phyloP scores from a whole-genome alignment of 768 basidiomycete species.

The Roridomyces roridus region DNA sequence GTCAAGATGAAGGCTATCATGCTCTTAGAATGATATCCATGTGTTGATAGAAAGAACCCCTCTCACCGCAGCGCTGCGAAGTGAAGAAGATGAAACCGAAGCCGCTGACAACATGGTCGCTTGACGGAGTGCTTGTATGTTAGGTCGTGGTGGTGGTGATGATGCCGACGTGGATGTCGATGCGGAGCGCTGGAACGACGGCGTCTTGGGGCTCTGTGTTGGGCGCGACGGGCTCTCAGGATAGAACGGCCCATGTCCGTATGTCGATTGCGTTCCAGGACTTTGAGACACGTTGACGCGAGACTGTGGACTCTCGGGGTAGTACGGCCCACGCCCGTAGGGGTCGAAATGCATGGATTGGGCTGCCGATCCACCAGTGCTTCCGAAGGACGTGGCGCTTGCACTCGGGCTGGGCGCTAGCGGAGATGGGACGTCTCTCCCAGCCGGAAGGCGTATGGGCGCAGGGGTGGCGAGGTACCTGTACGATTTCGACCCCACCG shows the following conservation, averaged over 20 bases:
- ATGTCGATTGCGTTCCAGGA: neutral
- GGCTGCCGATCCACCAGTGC: neutral
- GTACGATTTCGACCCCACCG: constrained; percentile 2
- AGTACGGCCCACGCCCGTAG: constrained; percentile 1
- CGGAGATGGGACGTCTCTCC: neutral
- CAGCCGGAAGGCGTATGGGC: too few relatives aligned
- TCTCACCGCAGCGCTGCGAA: too few relatives aligned
- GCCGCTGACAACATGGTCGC: too few relatives aligned
- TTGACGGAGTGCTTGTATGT: too few relatives aligned
- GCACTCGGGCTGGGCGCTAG: neutral
- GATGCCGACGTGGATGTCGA: too few relatives aligned
- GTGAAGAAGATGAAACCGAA: too few relatives aligned
- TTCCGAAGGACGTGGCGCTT: neutral
- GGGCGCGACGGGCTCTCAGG: neutral
- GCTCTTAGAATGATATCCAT: too few relatives aligned
- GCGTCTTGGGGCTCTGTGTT: neutral
- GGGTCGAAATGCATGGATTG: neutral
- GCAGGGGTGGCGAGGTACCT: too few relatives aligned
- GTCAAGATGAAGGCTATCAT: too few relatives aligned
- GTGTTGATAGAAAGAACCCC: too few relatives aligned
- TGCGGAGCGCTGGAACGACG: too few relatives aligned
- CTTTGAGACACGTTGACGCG: neutral
- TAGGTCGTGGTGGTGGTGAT: too few relatives aligned
- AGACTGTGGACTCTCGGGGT: neutral
- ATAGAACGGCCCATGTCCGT: neutral